Conservation (phyloP, 1,139 yeast genomes). For the Yamadazyma oceani region DNA sequence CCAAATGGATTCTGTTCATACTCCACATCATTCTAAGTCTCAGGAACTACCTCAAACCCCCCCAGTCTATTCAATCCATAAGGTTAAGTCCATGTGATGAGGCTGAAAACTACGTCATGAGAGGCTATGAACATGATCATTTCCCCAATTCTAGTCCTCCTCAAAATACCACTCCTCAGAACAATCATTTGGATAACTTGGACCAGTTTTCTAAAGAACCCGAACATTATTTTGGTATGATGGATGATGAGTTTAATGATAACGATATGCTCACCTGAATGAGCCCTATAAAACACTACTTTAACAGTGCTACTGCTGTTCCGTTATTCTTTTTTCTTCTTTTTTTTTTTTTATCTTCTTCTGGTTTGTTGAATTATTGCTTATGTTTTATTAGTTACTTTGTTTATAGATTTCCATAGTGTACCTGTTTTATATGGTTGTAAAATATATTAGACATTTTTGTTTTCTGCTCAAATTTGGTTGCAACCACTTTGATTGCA, state of each 20-base stretch:
- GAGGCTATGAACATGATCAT: conserved; percentile 31
- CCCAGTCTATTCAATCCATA: conserved; percentile 27
- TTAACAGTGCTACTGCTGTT: not conserved
- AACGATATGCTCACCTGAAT: conserved; percentile 9
- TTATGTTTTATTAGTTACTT: not conserved
- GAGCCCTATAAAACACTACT: not conserved
- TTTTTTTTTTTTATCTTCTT: not conserved
- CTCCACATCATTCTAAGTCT: conserved; percentile 16
- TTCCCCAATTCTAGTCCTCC: conserved; percentile 5
- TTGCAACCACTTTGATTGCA: too few relatives aligned
- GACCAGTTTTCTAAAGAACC: conserved; percentile 33
- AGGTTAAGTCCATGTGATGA: conserved; percentile 41
- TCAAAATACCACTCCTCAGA: not conserved
- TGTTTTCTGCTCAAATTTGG: too few relatives aligned
- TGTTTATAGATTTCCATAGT: too few relatives aligned
- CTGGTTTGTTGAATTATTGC: not conserved
- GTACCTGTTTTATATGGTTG: conserved; percentile 3
- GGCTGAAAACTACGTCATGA: conserved; percentile 41
- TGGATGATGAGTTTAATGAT: conserved; percentile 19
- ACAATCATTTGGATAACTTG: too few relatives aligned
- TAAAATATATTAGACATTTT: too few relatives aligned
- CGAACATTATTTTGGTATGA: conserved; percentile 42
- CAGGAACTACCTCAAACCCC: conserved; percentile 37
- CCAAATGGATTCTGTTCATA: not conserved
- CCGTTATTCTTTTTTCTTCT: not conserved